phyloP scores from a whole-genome alignment of 345 rosid species.

The Abelmoschus esculentus region DNA sequence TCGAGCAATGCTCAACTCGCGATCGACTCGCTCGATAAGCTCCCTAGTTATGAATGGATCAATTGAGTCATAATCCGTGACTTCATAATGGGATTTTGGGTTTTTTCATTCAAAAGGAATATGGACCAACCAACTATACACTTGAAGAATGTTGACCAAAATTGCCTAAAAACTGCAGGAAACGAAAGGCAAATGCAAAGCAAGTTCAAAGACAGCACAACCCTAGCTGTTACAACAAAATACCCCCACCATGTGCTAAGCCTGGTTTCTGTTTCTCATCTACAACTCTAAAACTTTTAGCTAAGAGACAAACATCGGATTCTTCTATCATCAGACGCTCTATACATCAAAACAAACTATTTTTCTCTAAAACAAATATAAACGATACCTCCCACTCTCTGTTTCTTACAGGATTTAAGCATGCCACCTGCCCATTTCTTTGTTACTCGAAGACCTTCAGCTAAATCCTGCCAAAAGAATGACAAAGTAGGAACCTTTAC shows the following conservation, averaged over 20 bases:
- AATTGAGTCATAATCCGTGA: no score
- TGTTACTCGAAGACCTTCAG: slow-evolving; percentile 5
- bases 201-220: not conserved
- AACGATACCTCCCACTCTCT: not conserved
- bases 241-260: not conserved
- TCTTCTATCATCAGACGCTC: no score
- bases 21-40: no score
- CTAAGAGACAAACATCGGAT: not conserved
- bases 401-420: slow-evolving; percentile 2
- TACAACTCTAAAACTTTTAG: not conserved
- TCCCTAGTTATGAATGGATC: no score
- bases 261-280: not conserved
- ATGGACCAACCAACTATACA: no score
- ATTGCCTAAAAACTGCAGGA: not conserved
- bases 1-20: no score
- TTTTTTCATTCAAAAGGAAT: no score
- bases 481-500: slow-evolving; percentile 21
- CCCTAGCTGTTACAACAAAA: not conserved
- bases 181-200: not conserved
- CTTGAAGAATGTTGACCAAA: not conserved
- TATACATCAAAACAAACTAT: not conserved
- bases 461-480: slow-evolving; percentile 13
- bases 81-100: no score
- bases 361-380: not conserved
- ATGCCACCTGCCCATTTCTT: not conserved